Percentiles rank a stretch among this genome's conserved stretches.
phyloP scores from a whole-genome alignment of 2,329 filamentous ascomycete species.

The Dactylonectria macrodidyma region DNA sequence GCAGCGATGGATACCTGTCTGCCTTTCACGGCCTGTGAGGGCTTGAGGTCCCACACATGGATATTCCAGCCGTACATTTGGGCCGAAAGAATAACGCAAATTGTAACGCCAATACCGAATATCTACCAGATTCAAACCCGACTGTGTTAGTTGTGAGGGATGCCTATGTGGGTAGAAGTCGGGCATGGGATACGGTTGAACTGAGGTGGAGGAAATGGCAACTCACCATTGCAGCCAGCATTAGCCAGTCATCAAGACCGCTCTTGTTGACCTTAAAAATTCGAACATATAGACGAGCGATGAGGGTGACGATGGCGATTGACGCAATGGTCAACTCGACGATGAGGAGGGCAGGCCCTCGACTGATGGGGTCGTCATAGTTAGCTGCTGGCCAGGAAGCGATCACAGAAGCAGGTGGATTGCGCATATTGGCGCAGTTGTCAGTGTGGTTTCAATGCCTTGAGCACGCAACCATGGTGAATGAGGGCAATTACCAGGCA shows the following conservation, averaged over 20 bases:
- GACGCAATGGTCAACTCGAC: conserved; percentile 54
- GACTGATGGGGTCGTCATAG: conserved; percentile 54
- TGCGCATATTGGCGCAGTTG: conserved; percentile 49
- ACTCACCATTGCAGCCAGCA: conserved; percentile 56
- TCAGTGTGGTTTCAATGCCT: conserved; percentile 22
- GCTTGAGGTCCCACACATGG: conserved; percentile 56
- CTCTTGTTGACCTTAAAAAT: conserved; percentile 51
- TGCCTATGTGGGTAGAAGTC: not conserved
- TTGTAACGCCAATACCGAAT: conserved; percentile 52
- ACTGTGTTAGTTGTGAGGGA: conserved; percentile 27
- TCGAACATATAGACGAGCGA: conserved; percentile 57
- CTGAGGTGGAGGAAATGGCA: conserved; percentile 26
- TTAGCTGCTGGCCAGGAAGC: conserved; percentile 57
- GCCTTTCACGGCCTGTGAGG: conserved; percentile 47
- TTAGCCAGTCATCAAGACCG: conserved; percentile 59
- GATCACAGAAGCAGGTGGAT: conserved; percentile 54
- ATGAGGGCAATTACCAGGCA: conserved; percentile 53
- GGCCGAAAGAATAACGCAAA: conserved; percentile 54
- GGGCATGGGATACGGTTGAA: not conserved
- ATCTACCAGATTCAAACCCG: conserved; percentile 40
- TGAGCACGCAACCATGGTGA: conserved; percentile 19
- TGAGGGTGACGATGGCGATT: conserved; percentile 53
- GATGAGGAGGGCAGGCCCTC: conserved; percentile 56
- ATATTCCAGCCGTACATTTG: conserved; percentile 56
- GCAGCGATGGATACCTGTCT: conserved; percentile 57